Evolutionary conservation across 73 alveolate species (phyloP), one percentile per base, ranked within the genome.

Genomic region (Paramecium bursaria): DNA sequence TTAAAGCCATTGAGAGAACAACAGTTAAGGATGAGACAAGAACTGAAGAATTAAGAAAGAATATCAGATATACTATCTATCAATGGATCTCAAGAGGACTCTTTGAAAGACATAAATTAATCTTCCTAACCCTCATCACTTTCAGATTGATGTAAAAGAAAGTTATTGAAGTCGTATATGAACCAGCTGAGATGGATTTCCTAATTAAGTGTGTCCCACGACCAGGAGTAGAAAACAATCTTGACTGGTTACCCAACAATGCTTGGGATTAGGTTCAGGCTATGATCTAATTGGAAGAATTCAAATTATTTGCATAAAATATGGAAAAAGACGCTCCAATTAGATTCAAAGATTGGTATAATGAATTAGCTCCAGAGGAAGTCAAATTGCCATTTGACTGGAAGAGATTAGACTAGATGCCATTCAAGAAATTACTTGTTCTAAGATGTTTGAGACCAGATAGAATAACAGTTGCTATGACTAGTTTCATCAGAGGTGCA

Each of bases 301-400:
- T 98, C 86, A 97, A 95, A 75, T 91, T 80, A 87, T 97, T 97
- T 73, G 96, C 99, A 17, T 95, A 92, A 27, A 92, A 97, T 88
- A 96, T 98, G 88, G 99, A 96, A 90, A 98, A 96, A 87, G 99
- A 98, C 87, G 98, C 99, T 82, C 99, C 99, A 35, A 88, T 92
- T 60, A 95, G 99, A 53, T 97, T 98, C 95, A 98, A 97, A 80
- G 99, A 98, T 74, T 98, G 99, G 99, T 97, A 95, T 88, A 96
- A 97, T 88, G 99, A 98, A 86, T 86, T 96, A 14, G 76, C 91
- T 54, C 99, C 99, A 15, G 99, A 98, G 92, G 98, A 93, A 77
- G 98, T 94, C 57, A 97, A 97, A 89, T 91, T 98, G 77, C 99
- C 99, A n/a, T 95, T 98, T 44, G 99, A 98, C 89, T 97, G 99